Percentiles rank a stretch among this genome's conserved stretches.
phyloP scores from a whole-genome alignment of 306 rosid species.

The Prunus mume region DNA sequence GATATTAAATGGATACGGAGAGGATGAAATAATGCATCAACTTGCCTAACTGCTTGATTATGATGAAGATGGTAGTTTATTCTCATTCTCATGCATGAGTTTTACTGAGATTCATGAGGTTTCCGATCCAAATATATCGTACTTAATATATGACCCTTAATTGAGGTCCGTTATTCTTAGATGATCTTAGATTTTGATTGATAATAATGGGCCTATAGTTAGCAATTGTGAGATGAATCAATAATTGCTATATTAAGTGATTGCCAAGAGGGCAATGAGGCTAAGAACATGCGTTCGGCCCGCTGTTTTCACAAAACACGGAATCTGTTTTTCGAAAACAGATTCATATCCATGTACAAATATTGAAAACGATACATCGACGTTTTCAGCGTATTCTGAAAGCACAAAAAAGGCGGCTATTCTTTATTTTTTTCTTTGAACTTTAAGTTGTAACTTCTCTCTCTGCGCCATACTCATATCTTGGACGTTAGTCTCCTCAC shows the following conservation, averaged over 20 bases:
- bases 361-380: too few species aligned
- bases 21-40: neutral
- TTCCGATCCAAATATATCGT: neutral
- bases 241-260: neutral
- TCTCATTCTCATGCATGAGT: neutral
- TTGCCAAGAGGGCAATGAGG: constrained; percentile 1
- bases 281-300: neutral
- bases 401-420: too few species aligned
- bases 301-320: too few species aligned
- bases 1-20: neutral
- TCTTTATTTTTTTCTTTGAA: too few species aligned
- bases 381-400: too few species aligned
- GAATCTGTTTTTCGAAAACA: too few species aligned
- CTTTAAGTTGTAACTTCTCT: too few species aligned
- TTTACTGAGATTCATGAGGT: neutral
- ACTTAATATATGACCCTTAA: neutral
- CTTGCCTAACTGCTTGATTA: neutral
- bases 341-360: too few species aligned
- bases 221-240: neutral
- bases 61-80: neutral
- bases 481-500: too few species aligned
- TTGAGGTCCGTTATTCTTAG: neutral
- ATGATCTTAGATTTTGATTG: neutral
- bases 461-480: too few species aligned
- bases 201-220: neutral